These are phyloP conservation scores for Lactuca saligna DNA, from an alignment of 129 eudicot genomes.

Conservation along the genomic window DNA sequence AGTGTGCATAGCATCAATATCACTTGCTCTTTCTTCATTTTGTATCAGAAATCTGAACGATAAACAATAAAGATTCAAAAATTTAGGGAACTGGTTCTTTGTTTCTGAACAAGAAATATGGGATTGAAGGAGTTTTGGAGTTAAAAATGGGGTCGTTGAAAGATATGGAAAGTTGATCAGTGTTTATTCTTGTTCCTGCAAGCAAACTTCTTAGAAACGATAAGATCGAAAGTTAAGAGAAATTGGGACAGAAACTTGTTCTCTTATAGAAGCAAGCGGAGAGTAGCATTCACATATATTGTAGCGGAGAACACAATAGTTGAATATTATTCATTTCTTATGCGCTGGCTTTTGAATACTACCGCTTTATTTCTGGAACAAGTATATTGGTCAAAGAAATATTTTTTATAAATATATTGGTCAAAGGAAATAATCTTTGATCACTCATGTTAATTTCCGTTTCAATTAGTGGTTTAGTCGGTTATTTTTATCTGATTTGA, in stretches of 20 bases:
- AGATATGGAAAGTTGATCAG: not conserved
- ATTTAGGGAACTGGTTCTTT: too few species aligned
- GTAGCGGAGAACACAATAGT: constrained; percentile 21
- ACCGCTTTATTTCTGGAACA: too few species aligned
- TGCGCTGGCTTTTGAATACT: too few species aligned
- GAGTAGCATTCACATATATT: constrained; percentile 4
- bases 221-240: not conserved
- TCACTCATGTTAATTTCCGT: too few species aligned
- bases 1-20: constrained; percentile 27
- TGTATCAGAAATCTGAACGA: not conserved
- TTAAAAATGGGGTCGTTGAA: not conserved
- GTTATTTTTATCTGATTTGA: too few species aligned
- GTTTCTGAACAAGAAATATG: too few species aligned
- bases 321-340: constrained; percentile 6
- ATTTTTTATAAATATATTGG: too few species aligned
- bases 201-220: not conserved
- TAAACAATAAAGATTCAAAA: not conserved
- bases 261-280: constrained; percentile 10
- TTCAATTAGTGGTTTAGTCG: too few species aligned
- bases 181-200: not conserved
- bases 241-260: not conserved
- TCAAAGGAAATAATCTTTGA: too few species aligned
- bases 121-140: not conserved
- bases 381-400: too few species aligned
- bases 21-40: constrained; percentile 28